Conservation (phyloP, 768 basidiomycete genomes). For the Agaricus sinodeliciosus region DNA sequence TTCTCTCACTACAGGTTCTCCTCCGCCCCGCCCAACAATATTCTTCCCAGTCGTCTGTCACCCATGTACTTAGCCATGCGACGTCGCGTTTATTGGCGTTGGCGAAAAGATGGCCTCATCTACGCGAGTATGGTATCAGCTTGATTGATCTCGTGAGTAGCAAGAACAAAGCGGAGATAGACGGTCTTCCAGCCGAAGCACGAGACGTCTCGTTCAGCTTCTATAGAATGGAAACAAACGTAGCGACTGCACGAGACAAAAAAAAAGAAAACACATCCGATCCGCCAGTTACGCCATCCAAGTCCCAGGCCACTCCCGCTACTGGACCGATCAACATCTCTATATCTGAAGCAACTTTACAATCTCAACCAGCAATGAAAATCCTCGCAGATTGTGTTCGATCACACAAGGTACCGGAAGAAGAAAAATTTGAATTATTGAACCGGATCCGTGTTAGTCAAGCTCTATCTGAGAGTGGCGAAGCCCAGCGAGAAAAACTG, state of each 20-base stretch:
- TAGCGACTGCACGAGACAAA: conserved; percentile 33
- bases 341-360: conserved; percentile 54
- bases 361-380: conserved; percentile 61
- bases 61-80: conserved; percentile 75
- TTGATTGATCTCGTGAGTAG: conserved; percentile 65
- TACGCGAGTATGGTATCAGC: conserved; percentile 75
- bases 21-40: conserved; percentile 95
- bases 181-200: conserved; percentile 62
- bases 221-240: conserved; percentile 52
- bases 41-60: conserved; percentile 79
- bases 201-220: conserved; percentile 79
- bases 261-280: conserved; percentile 38
- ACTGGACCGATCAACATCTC: conserved; percentile 55
- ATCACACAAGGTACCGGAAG: conserved; percentile 60
- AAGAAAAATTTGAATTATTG: conserved; percentile 83
- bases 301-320: conserved; percentile 23
- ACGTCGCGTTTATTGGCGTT: conserved; percentile 77
- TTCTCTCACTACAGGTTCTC: conserved; percentile 76
- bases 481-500: conserved; percentile 69
- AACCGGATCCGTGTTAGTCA: conserved; percentile 81
- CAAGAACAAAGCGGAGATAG: conserved; percentile 45
- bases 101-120: conserved; percentile 76
- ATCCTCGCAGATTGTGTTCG: conserved; percentile 72
- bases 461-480: conserved; percentile 51
- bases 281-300: conserved; percentile 35